These are phyloP conservation scores for Colletotrichum chrysophilum DNA, from an alignment of 2,329 filamentous ascomycete genomes.

Conservation along the genomic window DNA sequence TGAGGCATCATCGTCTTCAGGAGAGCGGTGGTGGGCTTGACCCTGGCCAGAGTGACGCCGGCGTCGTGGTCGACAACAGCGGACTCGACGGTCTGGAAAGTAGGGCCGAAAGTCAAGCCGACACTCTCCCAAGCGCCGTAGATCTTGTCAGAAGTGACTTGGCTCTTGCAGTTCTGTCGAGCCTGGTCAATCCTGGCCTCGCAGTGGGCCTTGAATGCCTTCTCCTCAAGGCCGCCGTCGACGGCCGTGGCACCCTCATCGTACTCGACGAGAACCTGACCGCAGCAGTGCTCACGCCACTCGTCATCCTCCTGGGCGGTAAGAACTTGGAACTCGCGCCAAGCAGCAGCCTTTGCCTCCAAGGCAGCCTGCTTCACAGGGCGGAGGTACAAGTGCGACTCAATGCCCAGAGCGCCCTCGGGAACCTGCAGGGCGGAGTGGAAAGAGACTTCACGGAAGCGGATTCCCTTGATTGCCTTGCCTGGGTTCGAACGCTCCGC, in stretches of 20 bases:
- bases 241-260: background rate
- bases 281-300: background rate
- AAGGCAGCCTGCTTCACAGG: background rate
- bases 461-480: conserved; percentile 17
- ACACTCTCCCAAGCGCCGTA: conserved; percentile 21
- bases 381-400: background rate
- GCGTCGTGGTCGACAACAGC: conserved; percentile 7
- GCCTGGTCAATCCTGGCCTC: background rate
- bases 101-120: conserved; percentile 22
- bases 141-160: background rate
- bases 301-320: background rate
- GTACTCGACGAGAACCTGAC: background rate
- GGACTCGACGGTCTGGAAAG: conserved; percentile 19
- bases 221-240: background rate
- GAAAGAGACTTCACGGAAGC: background rate
- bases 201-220: background rate
- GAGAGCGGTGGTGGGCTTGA: background rate
- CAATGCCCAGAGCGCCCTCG: background rate
- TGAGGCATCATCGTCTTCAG: conserved; percentile 14
- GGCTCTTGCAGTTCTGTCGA: background rate
- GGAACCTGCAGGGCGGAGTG: background rate
- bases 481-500: background rate
- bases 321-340: background rate
- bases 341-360: background rate
- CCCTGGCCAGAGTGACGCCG: background rate